Evolutionary conservation across 148 eudicot species (phyloP), one percentile per base, ranked within the genome.

Genomic region (Beta vulgaris): DNA sequence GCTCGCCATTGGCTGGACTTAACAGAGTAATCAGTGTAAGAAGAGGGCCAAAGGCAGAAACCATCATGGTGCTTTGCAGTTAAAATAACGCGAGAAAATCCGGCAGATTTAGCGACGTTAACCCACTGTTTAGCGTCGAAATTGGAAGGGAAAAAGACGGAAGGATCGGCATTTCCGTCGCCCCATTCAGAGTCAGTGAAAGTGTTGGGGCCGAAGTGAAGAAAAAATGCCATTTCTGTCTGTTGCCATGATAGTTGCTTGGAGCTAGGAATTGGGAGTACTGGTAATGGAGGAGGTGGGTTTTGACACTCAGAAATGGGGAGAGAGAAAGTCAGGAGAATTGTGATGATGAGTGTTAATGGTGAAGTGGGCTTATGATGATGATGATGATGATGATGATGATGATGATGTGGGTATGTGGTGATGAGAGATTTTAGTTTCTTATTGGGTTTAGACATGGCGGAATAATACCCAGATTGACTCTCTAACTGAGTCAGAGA

Each of bases 1-100:
- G 67, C 62, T 60, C 71, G 85, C 95, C 95, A 92, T 2, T 67
- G 54, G 43, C 87, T 90, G 6, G 92, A 79, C 40, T 73, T 74
- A 4, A 92, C 92, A 0, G 91, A 83, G 37, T 90, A 90, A 48
- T 92, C 84, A 0, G 95, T 90, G 60, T 84, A 90, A 1, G 78
- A 67, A 0, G 92, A 86, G 0, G 95, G 95, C 97, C 97, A 92
- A 2, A 92, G 73, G 58, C 95, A 92, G 68, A 92, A 92, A 29
- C 97, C 97, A 61, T 92, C 97, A 57, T 92, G 97, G 63, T 92
- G 97, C 62, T 92, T 92, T 1, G 90, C 88, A 0, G 97, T 92
- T 1, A 92, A 55, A 29, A 90, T 86, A 0, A 92, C 84, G 42
- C 90, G 86, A 0, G 81, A 57, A 48, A 90, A 90, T 2, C 95